A percentile compares a stretch with the other conserved stretches of the same genome.
Evolutionary conservation across 2,329 filamentous ascomycete species (phyloP).

Genomic region (Trichophaea hybrida): DNA sequence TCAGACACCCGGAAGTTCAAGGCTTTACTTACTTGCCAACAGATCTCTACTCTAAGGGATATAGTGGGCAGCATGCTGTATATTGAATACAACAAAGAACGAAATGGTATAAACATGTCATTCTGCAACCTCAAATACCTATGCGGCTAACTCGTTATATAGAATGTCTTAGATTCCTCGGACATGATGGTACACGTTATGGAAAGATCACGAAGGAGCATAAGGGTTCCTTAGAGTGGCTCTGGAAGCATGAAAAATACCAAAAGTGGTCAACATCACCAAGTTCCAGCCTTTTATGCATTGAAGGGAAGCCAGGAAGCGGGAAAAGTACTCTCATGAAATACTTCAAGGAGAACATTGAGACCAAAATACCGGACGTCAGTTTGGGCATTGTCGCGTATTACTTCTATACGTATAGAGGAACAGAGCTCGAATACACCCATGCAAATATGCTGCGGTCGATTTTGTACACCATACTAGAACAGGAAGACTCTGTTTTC

Average conservation of each 20-base stretch:
- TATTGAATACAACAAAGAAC: background rate
- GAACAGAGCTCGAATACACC: background rate
- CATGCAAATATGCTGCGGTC: background rate
- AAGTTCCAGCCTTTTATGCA: background rate
- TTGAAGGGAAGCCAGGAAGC: conserved; percentile 5
- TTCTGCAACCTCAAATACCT: background rate
- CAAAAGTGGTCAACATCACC: background rate
- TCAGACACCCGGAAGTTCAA: background rate
- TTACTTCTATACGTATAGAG: conserved; percentile 2
- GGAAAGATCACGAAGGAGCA: background rate
- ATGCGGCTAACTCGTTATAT: background rate
- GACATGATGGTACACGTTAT: conserved; percentile 1
- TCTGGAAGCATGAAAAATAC: background rate
- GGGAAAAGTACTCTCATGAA: conserved; percentile 3
- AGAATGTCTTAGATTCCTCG: background rate
- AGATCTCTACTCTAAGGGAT: background rate
- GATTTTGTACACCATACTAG: background rate
- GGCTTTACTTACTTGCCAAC: background rate
- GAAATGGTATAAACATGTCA: conserved; percentile 1
- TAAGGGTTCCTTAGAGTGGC: background rate
- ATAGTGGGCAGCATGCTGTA: background rate
- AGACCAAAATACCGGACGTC: background rate
- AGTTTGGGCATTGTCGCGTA: background rate
- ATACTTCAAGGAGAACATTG: background rate
- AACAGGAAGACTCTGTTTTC: conserved; percentile 1